These are phyloP conservation scores for Simplicillium sp. DNA, from an alignment of 2,329 filamentous ascomycete species.

Conservation along the genomic window DNA sequence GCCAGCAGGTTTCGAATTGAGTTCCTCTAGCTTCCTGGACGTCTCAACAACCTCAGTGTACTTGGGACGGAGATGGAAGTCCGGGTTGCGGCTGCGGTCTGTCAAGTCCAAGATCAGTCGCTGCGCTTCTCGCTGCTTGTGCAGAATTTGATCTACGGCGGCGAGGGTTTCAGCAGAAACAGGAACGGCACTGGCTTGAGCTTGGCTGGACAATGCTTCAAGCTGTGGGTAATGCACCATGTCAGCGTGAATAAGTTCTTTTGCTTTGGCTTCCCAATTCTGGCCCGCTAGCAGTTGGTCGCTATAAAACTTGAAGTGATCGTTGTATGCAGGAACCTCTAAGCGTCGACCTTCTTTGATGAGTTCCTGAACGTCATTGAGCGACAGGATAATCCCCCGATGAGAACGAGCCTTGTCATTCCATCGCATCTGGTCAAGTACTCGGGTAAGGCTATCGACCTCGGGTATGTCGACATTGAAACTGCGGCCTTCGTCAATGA, in stretches of 20 bases:
- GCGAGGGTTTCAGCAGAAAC: conserved; percentile 74
- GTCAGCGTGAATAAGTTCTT: conserved; percentile 87
- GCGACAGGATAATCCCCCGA: conserved; percentile 55
- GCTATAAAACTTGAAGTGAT: conserved; percentile 65
- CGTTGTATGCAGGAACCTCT: conserved; percentile 70
- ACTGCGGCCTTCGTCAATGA: conserved; percentile 79
- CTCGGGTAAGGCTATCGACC: conserved; percentile 68
- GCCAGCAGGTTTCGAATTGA: conserved; percentile 86
- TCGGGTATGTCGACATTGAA: conserved; percentile 92
- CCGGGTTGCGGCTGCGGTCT: conserved; percentile 63
- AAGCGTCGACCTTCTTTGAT: conserved; percentile 70
- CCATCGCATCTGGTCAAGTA: conserved; percentile 84
- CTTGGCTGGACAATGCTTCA: conserved; percentile 81
- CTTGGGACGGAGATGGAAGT: conserved; percentile 71
- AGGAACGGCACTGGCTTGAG: conserved; percentile 58
- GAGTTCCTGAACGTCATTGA: conserved; percentile 71
- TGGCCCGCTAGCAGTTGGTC: conserved; percentile 70
- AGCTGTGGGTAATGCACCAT: conserved; percentile 89
- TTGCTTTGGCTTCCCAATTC: conserved; percentile 86
- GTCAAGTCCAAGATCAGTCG: conserved; percentile 77
- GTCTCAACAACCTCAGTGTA: conserved; percentile 88
- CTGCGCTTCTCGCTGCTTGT: conserved; percentile 92
- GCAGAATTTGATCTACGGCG: conserved; percentile 81
- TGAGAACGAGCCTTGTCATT: conserved; percentile 63
- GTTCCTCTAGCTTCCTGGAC: conserved; percentile 74